These are phyloP conservation scores for Massariosphaeria phaeospora DNA, from an alignment of 495 filamentous ascomycete species.

Conservation along the genomic window DNA sequence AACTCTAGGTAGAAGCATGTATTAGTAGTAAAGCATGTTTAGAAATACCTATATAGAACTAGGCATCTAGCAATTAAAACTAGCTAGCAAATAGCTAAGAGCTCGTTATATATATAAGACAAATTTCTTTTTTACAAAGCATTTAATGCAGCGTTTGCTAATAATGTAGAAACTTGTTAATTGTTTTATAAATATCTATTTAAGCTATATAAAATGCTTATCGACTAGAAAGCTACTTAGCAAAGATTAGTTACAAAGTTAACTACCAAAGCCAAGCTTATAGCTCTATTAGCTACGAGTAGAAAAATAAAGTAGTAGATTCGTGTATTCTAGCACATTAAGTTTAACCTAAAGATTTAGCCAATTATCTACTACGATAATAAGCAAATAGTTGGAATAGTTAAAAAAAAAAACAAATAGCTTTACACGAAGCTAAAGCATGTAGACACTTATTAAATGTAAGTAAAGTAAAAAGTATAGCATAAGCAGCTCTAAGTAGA, in stretches of 20 bases:
- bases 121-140: constrained; percentile 8
- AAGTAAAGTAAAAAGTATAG: constrained; percentile 13
- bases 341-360: not conserved
- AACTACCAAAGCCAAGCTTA: constrained; percentile 35
- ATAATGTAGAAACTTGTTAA: constrained; percentile 1
- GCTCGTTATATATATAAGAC: not conserved
- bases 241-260: constrained; percentile 35
- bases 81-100: not conserved
- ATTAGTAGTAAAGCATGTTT: not conserved
- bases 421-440: constrained; percentile 17
- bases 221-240: constrained; percentile 32
- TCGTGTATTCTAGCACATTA: constrained; percentile 9
- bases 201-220: constrained; percentile 28
- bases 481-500: not conserved
- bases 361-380: constrained; percentile 12
- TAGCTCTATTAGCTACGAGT: constrained; percentile 20
- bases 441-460: constrained; percentile 20
- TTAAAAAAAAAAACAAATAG: not conserved
- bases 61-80: constrained; percentile 1
- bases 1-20: constrained; percentile 14
- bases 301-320: constrained; percentile 19
- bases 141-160: constrained; percentile 16
- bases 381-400: constrained; percentile 12
- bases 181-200: constrained; percentile 31
- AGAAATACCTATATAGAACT: constrained; percentile 8